These are phyloP conservation scores for Reticulascus tulasneorum DNA, from an alignment of 2,329 filamentous ascomycete species.

Conservation along the genomic window DNA sequence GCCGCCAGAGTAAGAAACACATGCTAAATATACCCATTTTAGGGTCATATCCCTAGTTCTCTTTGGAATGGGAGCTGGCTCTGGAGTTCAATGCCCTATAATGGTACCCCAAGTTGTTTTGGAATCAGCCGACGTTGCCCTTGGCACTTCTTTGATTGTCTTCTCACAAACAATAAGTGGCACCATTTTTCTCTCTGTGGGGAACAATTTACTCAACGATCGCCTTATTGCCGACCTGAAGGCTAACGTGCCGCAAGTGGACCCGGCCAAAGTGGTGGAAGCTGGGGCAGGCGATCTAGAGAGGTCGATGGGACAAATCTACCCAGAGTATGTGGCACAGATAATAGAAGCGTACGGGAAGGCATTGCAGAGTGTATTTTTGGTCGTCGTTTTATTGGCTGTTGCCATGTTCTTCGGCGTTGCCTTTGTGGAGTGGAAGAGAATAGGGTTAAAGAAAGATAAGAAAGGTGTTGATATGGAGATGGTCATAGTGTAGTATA, in stretches of 20 bases:
- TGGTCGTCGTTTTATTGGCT: conserved; percentile 31
- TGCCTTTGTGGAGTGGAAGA: conserved; percentile 12
- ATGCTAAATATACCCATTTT: background rate
- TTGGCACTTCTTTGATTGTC: conserved; percentile 6
- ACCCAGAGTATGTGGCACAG: conserved; percentile 20
- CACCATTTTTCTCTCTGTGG: conserved; percentile 8
- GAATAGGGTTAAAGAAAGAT: too few species aligned
- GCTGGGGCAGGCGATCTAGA: conserved; percentile 4
- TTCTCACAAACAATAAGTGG: conserved; percentile 7
- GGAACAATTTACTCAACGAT: conserved; percentile 8
- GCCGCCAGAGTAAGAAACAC: conserved; percentile 32
- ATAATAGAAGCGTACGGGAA: conserved; percentile 45
- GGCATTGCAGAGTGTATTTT: conserved; percentile 46
- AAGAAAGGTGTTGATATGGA: too few species aligned
- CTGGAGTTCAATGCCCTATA: conserved; percentile 8
- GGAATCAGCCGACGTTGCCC: conserved; percentile 7
- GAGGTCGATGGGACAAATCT: conserved; percentile 1
- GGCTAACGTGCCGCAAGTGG: conserved; percentile 6
- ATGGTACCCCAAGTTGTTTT: conserved; percentile 10
- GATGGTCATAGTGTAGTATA: too few species aligned
- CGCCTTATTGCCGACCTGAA: conserved; percentile 4
- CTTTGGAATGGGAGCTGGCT: background rate
- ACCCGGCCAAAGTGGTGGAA: conserved; percentile 4
- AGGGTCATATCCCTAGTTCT: conserved; percentile 4
- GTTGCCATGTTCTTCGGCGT: conserved; percentile 5